Evolutionary conservation across 371 early-diverging fungal genomes (phyloP), one percentile per base, ranked within the genome.

Genomic region (Mortierella sp.): DNA sequence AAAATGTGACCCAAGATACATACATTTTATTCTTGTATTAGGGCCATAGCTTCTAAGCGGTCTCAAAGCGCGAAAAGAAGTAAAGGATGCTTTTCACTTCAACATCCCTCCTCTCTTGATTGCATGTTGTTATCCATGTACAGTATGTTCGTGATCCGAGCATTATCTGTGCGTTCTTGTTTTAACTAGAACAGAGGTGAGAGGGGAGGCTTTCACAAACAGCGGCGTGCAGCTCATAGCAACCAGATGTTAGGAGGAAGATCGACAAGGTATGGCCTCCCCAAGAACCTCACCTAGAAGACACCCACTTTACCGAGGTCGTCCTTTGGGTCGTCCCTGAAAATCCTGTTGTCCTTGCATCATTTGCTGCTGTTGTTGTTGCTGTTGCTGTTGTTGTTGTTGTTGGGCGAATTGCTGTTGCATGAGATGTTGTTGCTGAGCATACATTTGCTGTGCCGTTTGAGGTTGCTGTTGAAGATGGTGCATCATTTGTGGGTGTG

Each of bases 401-500:
- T 65, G 58, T 12, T 46, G 53, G 10, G 19, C 34, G 12, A 51
- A 47, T n/a, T 54, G 57, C 42, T 61, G 61, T 16, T 68, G 69
- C 2, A 47, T 28, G 16, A 45, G 50, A n/a, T 67, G 71, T 47
- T 71, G 72, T 34, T 72, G 64, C 27, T 67, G 67, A 12, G 46
- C 39, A 38, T 59, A 57, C 38, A 61, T 38, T 26, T 65, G 61
- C 41, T 67, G 72, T 0, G 43, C 49, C 21, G 39, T 28, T 26
- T 52, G 67, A 27, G 34, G 61, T 21, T 73, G 73, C 12, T 73
- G 76, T 26, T 52, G 67, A 27, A 24, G 61, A 26, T 73, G 73
- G 16, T 73, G 76, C 45, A 74, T 63, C 69, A 74, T 61, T 26
- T 74, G 76, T 0, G 76, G 76, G 34, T 68, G 68, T 38, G 68